Evolutionary conservation across 1,139 yeast genomes (phyloP).

Genomic region (Nakaseomyces glabratus): DNA sequence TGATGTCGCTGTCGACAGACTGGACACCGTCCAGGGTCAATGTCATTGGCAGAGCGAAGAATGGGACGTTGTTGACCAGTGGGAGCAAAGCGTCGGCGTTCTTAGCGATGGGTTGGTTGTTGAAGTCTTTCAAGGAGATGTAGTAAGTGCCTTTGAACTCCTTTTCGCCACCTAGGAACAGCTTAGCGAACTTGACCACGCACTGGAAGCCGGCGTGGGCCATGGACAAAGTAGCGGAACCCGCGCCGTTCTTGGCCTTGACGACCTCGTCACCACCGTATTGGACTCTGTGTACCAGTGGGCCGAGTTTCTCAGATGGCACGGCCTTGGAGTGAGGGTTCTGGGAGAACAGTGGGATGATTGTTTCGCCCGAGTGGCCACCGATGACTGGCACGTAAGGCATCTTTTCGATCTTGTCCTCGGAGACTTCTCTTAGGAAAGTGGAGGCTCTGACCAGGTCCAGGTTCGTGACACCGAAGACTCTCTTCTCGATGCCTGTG

Average conservation of each 20-base stretch:
- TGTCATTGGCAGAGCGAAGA: constrained; percentile 58
- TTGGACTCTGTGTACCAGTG: constrained; percentile 79
- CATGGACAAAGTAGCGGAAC: constrained; percentile 93
- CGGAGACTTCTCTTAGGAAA: constrained; percentile 45
- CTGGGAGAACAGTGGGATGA: constrained; percentile 57
- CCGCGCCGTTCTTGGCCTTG: constrained; percentile 88
- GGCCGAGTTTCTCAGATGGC: constrained; percentile 47
- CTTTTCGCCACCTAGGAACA: constrained; percentile 31
- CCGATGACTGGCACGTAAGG: constrained; percentile 74
- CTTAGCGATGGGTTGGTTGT: constrained; percentile 34
- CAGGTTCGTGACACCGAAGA: constrained; percentile 88
- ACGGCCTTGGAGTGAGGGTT: constrained; percentile 11
- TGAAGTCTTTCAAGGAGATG: constrained; percentile 17
- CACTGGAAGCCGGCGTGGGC: constrained; percentile 90
- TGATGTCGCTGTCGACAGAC: constrained; percentile 41
- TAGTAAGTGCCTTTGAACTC: constrained; percentile 21
- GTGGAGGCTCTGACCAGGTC: constrained; percentile 87
- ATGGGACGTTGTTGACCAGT: constrained; percentile 38
- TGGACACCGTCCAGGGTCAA: constrained; percentile 49
- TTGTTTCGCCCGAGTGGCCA: constrained; percentile 82
- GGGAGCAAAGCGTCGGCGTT: constrained; percentile 21
- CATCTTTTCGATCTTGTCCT: constrained; percentile 33
- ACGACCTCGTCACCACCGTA: constrained; percentile 98
- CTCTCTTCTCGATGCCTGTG: constrained; percentile 67
- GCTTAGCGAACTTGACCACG: constrained; percentile 51